A percentile compares a stretch with the other conserved stretches of the same genome.
Conservation (phyloP, 352 stramenopile genomes). For the Phytophthora nicotianae region DNA sequence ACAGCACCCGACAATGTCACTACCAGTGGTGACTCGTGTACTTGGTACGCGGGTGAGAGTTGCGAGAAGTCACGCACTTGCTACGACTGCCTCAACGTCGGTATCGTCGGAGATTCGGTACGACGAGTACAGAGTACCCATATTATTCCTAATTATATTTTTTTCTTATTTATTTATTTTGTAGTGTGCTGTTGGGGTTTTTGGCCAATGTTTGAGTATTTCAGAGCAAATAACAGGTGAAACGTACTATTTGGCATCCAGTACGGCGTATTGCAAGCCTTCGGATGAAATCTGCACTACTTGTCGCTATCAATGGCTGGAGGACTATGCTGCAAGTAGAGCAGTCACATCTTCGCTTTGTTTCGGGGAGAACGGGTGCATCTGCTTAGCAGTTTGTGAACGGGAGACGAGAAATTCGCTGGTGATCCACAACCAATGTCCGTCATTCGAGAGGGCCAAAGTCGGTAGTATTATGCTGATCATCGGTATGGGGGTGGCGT, state of each 20-base stretch:
- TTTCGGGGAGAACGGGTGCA: conserved; percentile 30
- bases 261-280: conserved; percentile 50
- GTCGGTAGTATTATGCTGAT: conserved; percentile 25
- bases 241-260: conserved; percentile 52
- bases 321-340: conserved; percentile 26
- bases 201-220: conserved; percentile 36
- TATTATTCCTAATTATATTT: conserved; percentile 1
- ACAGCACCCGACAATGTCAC: conserved; percentile 21
- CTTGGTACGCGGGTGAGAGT: conserved; percentile 34
- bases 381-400: conserved; percentile 53
- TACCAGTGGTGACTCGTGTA: conserved; percentile 42
- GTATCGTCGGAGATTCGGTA: conserved; percentile 34
- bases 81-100: conserved; percentile 48
- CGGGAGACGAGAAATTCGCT: conserved; percentile 19
- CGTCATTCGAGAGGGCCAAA: conserved; percentile 20
- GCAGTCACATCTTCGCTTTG: conserved; percentile 27
- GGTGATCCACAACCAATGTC: conserved; percentile 29
- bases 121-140: neutral
- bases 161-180: conserved; percentile 10
- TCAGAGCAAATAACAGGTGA: conserved; percentile 21
- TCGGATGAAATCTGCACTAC: conserved; percentile 38
- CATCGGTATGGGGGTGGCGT: conserved; percentile 18
- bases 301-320: conserved; percentile 35
- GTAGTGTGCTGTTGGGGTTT: conserved; percentile 35
- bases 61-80: conserved; percentile 38